A percentile compares a stretch with the other conserved stretches of the same genome.
phyloP scores from a whole-genome alignment of 345 rosid genomes.

The Psidium guajava region DNA sequence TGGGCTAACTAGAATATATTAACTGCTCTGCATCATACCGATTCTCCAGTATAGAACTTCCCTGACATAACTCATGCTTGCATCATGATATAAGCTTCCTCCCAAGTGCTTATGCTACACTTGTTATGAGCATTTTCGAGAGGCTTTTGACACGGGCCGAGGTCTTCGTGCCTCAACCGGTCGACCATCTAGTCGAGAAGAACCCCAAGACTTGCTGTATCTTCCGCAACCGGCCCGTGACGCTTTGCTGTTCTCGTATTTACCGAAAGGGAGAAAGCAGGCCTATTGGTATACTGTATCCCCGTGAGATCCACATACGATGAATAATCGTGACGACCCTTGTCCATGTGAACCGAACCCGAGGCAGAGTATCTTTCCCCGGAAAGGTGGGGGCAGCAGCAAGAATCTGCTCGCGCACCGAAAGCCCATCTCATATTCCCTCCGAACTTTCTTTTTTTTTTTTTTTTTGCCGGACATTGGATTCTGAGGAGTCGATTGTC shows the following conservation, averaged over 20 bases:
- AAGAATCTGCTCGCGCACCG: neutral
- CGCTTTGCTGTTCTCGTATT: neutral
- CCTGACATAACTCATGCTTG: no score
- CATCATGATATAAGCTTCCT: neutral
- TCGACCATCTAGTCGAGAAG: no score
- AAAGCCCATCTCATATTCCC: neutral
- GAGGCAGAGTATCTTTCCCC: neutral
- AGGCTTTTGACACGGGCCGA: no score
- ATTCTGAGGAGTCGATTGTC: neutral
- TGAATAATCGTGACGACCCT: neutral
- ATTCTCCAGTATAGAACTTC: no score
- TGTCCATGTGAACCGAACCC: neutral
- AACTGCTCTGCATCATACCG: no score
- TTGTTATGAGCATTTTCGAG: neutral
- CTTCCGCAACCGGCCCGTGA: no score
- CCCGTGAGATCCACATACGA: neutral
- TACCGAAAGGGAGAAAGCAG: neutral
- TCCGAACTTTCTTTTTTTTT: neutral
- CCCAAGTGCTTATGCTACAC: neutral
- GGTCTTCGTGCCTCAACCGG: no score
- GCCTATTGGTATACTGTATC: neutral
- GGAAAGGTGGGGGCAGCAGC: neutral
- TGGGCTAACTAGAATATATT: no score
- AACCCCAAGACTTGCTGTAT: no score
- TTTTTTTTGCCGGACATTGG: neutral